phyloP scores from a whole-genome alignment of 768 basidiomycete species.

The Leccinellum albellum region DNA sequence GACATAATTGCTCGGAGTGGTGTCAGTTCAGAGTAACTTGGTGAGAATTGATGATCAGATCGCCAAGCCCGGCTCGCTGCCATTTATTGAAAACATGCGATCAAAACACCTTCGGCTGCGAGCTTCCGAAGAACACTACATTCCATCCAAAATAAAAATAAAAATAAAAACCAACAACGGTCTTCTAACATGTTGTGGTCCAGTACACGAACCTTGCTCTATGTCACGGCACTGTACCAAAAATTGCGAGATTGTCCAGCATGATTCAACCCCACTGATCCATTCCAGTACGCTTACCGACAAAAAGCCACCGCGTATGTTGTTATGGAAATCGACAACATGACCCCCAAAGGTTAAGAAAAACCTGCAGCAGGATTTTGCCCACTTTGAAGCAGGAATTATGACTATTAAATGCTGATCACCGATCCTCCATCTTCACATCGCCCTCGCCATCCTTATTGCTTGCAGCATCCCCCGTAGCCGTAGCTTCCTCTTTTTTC shows the following conservation, averaged over 20 bases:
- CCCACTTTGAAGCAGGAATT: neutral
- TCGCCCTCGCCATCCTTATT: slow-evolving; percentile 40
- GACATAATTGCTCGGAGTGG: slow-evolving; percentile 22
- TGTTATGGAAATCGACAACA: neutral
- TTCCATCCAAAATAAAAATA: no score
- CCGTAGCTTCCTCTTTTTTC: slow-evolving; percentile 19
- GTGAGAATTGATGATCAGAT: slow-evolving; percentile 3
- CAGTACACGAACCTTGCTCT: neutral
- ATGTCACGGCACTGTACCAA: neutral
- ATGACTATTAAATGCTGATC: neutral
- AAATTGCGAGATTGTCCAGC: no score
- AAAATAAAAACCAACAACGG: neutral
- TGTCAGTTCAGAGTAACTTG: neutral
- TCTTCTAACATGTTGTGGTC: neutral
- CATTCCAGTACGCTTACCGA: neutral
- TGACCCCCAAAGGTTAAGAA: no score
- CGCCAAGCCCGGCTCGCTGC: neutral
- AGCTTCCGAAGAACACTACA: neutral
- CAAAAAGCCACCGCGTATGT: neutral
- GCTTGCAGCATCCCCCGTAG: slow-evolving; percentile 18
- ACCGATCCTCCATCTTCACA: slow-evolving; percentile 48
- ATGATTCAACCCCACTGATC: no score
- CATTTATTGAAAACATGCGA: slow-evolving; percentile 15
- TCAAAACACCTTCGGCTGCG: neutral
- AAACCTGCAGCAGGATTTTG: no score